phyloP scores from a whole-genome alignment of 2,329 filamentous ascomycete genomes.

The Penicillium sp. region DNA sequence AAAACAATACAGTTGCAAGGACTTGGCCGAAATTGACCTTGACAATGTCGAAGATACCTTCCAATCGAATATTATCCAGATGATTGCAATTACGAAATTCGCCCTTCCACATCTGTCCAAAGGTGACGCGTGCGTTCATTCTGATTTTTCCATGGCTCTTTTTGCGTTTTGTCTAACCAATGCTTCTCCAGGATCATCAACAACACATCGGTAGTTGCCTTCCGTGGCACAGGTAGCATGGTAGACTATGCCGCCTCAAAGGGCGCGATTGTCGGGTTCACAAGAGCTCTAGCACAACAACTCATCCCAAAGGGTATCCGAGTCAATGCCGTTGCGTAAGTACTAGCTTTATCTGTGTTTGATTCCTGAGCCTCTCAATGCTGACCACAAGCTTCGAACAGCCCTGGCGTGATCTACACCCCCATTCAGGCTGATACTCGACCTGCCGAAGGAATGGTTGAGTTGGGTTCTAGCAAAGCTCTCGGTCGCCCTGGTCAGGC shows the following conservation, averaged over 20 bases:
- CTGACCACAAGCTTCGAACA: constrained; percentile 7
- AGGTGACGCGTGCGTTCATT: constrained; percentile 41
- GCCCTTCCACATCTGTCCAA: constrained; percentile 56
- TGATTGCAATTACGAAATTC: constrained; percentile 61
- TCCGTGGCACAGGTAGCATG: constrained; percentile 52
- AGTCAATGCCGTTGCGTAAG: constrained; percentile 50
- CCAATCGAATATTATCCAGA: constrained; percentile 56
- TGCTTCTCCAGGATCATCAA: constrained; percentile 54
- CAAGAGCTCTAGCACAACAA: constrained; percentile 53
- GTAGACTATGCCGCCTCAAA: constrained; percentile 60
- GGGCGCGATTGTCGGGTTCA: constrained; percentile 59
- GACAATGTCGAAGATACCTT: constrained; percentile 57
- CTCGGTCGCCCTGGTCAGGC: constrained; percentile 41
- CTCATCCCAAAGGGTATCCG: constrained; percentile 58
- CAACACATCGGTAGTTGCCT: constrained; percentile 54
- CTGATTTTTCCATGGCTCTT: neutral
- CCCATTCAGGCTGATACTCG: constrained; percentile 39
- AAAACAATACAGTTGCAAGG: constrained; percentile 55
- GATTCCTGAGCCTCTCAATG: neutral
- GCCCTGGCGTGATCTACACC: constrained; percentile 37
- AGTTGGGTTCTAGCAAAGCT: constrained; percentile 28
- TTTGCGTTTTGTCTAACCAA: neutral
- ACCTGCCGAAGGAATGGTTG: constrained; percentile 35
- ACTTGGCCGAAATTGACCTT: constrained; percentile 51
- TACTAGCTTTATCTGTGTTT: neutral